Evolutionary conservation across 257 asterid genomes (phyloP).

Genomic region (Capsicum chinense): DNA sequence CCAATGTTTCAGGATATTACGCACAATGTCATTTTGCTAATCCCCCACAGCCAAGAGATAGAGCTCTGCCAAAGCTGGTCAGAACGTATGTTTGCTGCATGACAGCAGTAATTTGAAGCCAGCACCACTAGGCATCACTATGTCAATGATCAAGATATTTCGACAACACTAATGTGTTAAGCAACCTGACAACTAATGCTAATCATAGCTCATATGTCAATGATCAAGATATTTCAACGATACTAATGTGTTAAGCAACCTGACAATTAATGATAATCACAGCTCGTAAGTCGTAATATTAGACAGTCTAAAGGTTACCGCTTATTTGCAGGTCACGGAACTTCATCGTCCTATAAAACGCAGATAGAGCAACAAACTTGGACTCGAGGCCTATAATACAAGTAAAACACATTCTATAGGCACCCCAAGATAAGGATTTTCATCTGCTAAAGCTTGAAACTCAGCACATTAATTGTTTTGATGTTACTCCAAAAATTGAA

Average conservation of each 20-base stretch:
- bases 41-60: background rate
- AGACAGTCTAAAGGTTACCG: slow-evolving; percentile 7
- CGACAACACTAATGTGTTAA: background rate
- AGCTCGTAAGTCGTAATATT: background rate
- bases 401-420: slow-evolving; percentile 1
- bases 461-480: background rate
- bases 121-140: background rate
- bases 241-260: slow-evolving; percentile 1
- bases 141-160: slow-evolving; percentile 6
- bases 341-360: background rate
- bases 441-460: slow-evolving; percentile 11
- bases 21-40: background rate
- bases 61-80: background rate
- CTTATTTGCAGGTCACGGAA: slow-evolving; percentile 1
- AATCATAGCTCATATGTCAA: background rate
- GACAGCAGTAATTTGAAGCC: slow-evolving; percentile 21
- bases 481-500: background rate
- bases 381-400: background rate
- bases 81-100: slow-evolving; percentile 4
- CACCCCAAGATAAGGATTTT: slow-evolving; percentile 13
- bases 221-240: background rate
- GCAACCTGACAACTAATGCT: background rate
- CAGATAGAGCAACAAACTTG: slow-evolving; percentile 17
- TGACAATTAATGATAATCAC: background rate
- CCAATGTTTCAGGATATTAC: background rate